These are phyloP conservation scores for Hyaloscypha variabilis DNA, from an alignment of 495 filamentous ascomycete genomes.

Conservation along the genomic window DNA sequence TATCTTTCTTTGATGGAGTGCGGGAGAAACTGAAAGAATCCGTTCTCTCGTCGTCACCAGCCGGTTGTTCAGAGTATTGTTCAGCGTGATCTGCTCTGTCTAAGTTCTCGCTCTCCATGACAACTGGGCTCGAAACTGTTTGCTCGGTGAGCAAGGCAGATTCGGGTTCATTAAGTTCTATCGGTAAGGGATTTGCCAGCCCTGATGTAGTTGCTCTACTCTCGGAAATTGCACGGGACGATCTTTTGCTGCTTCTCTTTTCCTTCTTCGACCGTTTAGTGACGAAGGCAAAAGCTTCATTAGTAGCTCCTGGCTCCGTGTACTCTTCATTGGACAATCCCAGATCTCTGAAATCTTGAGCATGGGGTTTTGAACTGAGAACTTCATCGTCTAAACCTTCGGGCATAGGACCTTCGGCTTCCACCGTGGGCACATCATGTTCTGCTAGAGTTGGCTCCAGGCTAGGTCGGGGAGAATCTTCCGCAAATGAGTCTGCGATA, in stretches of 20 bases:
- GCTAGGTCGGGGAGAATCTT: background rate
- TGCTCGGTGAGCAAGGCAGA: slow-evolving; percentile 12
- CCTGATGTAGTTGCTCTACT: slow-evolving; percentile 27
- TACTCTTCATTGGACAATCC: slow-evolving; percentile 1
- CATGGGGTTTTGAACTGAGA: background rate
- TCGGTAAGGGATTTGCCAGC: slow-evolving; percentile 20
- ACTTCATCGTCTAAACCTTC: slow-evolving; percentile 21
- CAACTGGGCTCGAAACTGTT: slow-evolving; percentile 21
- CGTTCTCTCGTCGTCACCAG: slow-evolving; percentile 14
- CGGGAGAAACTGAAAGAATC: slow-evolving; percentile 29
- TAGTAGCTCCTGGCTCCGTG: slow-evolving; percentile 11
- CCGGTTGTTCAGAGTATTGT: background rate
- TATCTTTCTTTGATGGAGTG: slow-evolving; percentile 31
- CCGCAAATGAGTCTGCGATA: background rate
- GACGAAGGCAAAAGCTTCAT: slow-evolving; percentile 25
- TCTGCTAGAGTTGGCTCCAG: slow-evolving; percentile 11
- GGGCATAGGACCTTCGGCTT: slow-evolving; percentile 31
- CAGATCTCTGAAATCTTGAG: background rate
- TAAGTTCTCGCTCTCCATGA: slow-evolving; percentile 1
- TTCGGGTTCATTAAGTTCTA: background rate
- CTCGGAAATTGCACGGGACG: slow-evolving; percentile 17
- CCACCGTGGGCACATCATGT: background rate
- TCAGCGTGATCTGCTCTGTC: background rate
- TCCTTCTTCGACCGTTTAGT: slow-evolving; percentile 34
- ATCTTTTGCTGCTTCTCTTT: slow-evolving; percentile 25